Evolutionary conservation across 2,329 filamentous ascomycete species (phyloP).

Genomic region (Diplodia seriata): DNA sequence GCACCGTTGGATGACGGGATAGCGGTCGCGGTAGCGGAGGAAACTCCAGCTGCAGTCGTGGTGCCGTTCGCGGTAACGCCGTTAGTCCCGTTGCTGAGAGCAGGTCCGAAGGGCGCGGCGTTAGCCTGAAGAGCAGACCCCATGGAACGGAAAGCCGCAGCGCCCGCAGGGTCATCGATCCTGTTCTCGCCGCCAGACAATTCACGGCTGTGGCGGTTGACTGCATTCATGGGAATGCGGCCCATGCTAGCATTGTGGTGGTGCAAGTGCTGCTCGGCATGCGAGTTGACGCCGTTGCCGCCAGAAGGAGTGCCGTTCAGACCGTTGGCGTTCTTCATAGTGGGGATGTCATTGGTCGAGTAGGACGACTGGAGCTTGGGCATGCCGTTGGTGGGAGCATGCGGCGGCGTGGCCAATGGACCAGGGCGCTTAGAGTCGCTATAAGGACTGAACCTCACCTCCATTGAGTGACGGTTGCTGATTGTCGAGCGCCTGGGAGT

Average conservation of each 20-base stretch:
- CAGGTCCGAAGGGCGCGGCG: slow-evolving; percentile 78
- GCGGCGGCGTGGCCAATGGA: slow-evolving; percentile 66
- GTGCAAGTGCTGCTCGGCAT: slow-evolving; percentile 65
- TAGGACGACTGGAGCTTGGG: slow-evolving; percentile 86
- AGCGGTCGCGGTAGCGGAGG: slow-evolving; percentile 23
- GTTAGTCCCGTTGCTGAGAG: slow-evolving; percentile 43
- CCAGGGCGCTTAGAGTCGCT: slow-evolving; percentile 54
- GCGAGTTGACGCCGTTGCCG: slow-evolving; percentile 51
- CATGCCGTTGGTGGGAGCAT: slow-evolving; percentile 62
- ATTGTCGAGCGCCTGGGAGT: slow-evolving; percentile 40
- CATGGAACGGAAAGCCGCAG: slow-evolving; percentile 62
- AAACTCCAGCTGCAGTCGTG: slow-evolving; percentile 2
- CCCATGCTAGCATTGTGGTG: slow-evolving; percentile 84
- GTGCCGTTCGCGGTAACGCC: not conserved
- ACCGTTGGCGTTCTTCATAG: slow-evolving; percentile 73
- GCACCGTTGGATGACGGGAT: slow-evolving; percentile 7
- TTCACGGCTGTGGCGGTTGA: slow-evolving; percentile 75
- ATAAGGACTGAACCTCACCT: slow-evolving; percentile 52
- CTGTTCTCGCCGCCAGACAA: slow-evolving; percentile 59
- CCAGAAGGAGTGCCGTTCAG: slow-evolving; percentile 48
- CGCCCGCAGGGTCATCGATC: slow-evolving; percentile 48
- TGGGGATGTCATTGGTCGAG: slow-evolving; percentile 88
- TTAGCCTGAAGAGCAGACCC: slow-evolving; percentile 80
- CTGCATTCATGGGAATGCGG: slow-evolving; percentile 72
- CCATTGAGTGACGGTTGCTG: slow-evolving; percentile 56